Evolutionary conservation across 345 rosid genomes (phyloP), one percentile per base, ranked within the genome.

Genomic region (Lumnitzera littorea): DNA sequence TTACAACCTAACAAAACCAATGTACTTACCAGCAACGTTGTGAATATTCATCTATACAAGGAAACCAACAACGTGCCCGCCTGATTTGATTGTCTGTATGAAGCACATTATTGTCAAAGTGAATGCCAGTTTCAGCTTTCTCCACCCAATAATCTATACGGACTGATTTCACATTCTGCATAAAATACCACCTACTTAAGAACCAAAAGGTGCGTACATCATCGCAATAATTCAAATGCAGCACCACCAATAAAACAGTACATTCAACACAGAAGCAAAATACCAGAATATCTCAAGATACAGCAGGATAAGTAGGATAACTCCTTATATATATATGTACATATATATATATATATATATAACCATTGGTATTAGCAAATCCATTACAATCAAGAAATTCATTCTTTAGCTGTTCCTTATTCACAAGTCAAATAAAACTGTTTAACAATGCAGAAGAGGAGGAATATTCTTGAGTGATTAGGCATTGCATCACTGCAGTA

Each of bases 51-150:
- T 94, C 97, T 46, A 88, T 72, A 68, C 96, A 94, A 57, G 97
- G 99, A 70, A 94, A 90, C 99, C 99, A 94, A 71, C 96, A 90
- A 20, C 97, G 81, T 31, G 97, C 95, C 66, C 97, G 96, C 76
- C 96, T 75, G 64, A 94, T 74, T 70, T 94, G 99, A 68, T 85
- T 92, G 74, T 90, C 82, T 41, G 96, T 90, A 64, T 87, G 96
- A 12, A 94, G 68, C 65, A 88, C 84, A 66, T 81, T 82, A 71
- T 67, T 83, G 49, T 81, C 78, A 72, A 90, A 86, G 66, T 94
- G 96, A 75, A 94, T 82, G 53, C 99, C 99, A n/a, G 90, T 70
- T 77, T 85, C 97, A 48, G 72, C 72, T 79, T 83, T 90, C 81
- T 94, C 96, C 24, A 94, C 82, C 96, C 91, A 87, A 72, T 87